phyloP scores from a whole-genome alignment of 495 filamentous ascomycete genomes.

The Hyaloscypha finlandica region DNA sequence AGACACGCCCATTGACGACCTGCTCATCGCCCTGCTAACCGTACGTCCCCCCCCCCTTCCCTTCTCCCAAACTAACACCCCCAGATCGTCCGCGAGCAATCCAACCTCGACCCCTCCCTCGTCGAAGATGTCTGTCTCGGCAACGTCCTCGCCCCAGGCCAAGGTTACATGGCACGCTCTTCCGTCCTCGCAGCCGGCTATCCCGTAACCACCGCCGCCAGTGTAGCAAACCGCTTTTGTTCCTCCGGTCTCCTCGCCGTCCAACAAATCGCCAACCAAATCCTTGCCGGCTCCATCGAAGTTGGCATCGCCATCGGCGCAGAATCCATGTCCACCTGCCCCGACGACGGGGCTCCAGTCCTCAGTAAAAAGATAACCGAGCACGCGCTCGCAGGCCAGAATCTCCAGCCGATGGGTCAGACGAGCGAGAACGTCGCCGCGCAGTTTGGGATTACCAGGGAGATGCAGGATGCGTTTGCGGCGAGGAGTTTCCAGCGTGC shows the following conservation, averaged over 20 bases:
- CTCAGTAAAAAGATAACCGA: slow-evolving; percentile 60
- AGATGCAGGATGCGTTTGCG: slow-evolving; percentile 80
- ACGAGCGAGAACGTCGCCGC: slow-evolving; percentile 92
- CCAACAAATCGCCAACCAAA: slow-evolving; percentile 91
- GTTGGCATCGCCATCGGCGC: slow-evolving; percentile 84
- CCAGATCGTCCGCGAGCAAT: slow-evolving; percentile 69
- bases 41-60: slow-evolving; percentile 3
- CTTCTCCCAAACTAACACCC: slow-evolving; percentile 43
- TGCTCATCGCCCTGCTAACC: slow-evolving; percentile 66
- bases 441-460: slow-evolving; percentile 80
- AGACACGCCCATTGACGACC: slow-evolving; percentile 83
- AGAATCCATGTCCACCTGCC: slow-evolving; percentile 69
- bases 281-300: slow-evolving; percentile 77
- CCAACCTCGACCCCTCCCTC: slow-evolving; percentile 76
- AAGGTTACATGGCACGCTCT: slow-evolving; percentile 85
- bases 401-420: slow-evolving; percentile 94
- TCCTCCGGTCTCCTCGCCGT: slow-evolving; percentile 93
- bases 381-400: slow-evolving; percentile 70
- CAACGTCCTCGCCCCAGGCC: slow-evolving; percentile 88
- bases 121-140: slow-evolving; percentile 92
- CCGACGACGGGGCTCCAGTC: slow-evolving; percentile 21
- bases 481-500: slow-evolving; percentile 83
- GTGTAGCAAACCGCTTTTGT: slow-evolving; percentile 91
- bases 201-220: slow-evolving; percentile 81
- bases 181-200: slow-evolving; percentile 89